These are phyloP conservation scores for Bipolaris victoriae DNA, from an alignment of 2,329 filamentous ascomycete genomes.

Conservation along the genomic window DNA sequence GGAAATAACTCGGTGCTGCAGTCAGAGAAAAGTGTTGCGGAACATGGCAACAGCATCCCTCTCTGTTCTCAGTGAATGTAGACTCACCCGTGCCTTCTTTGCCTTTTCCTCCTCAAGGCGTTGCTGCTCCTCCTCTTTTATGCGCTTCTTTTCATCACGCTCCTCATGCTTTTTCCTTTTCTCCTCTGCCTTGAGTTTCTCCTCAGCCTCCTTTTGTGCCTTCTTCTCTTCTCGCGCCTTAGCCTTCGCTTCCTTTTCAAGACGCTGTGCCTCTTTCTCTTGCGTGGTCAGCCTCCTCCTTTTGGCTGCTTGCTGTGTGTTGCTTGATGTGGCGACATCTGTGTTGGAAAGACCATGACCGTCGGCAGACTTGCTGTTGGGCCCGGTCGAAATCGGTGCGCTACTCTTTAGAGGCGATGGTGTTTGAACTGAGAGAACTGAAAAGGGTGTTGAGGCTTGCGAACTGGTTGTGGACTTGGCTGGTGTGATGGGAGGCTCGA, in stretches of 20 bases:
- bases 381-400: conserved; percentile 18
- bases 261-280: conserved; percentile 50
- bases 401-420: conserved; percentile 37
- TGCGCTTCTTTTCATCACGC: conserved; percentile 50
- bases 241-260: conserved; percentile 49
- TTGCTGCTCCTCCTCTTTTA: conserved; percentile 57
- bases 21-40: background rate
- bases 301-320: conserved; percentile 47
- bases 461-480: conserved; percentile 32
- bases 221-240: conserved; percentile 46
- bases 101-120: conserved; percentile 49
- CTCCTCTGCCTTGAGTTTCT: conserved; percentile 47
- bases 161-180: conserved; percentile 44
- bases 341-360: conserved; percentile 10
- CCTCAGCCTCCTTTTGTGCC: conserved; percentile 44
- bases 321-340: conserved; percentile 6
- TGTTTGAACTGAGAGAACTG: conserved; percentile 41
- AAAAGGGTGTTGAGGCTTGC: conserved; percentile 39
- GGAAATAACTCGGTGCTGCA: background rate
- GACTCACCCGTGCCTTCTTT: conserved; percentile 50
- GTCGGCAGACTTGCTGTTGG: conserved; percentile 22
- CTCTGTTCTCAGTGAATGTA: conserved; percentile 9
- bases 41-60: background rate
- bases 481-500: conserved; percentile 32
- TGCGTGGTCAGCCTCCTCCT: conserved; percentile 51